Conservation (phyloP, 441 rosid species). For the Syzygium malaccense region DNA sequence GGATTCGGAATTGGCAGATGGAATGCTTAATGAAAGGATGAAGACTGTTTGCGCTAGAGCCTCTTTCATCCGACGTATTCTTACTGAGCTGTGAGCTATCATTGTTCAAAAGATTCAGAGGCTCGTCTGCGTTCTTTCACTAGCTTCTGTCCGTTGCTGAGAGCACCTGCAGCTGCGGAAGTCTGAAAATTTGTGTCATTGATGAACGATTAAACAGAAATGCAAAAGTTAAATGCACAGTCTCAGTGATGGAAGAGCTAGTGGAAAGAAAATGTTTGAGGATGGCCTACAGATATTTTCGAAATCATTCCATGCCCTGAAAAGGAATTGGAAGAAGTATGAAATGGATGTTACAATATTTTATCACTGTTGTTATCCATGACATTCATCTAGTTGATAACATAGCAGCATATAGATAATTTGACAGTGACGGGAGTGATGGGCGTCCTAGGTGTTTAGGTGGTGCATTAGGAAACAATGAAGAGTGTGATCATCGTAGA, state of each 20-base stretch:
- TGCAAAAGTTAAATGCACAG: background rate
- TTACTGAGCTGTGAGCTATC: background rate
- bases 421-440: background rate
- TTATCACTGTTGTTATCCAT: background rate
- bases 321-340: background rate
- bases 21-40: background rate
- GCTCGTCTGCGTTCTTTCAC: background rate
- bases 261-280: background rate
- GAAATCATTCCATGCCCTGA: background rate
- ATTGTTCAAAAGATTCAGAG: background rate
- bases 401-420: background rate
- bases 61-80: background rate
- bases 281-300: background rate
- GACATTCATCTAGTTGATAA: background rate
- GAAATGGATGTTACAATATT: background rate
- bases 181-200: background rate
- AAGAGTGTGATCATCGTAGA: background rate
- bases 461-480: background rate
- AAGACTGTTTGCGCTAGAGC: background rate
- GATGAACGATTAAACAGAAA: background rate
- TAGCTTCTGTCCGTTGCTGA: background rate
- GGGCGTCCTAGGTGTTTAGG: background rate
- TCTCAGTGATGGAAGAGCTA: background rate
- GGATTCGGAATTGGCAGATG: background rate
- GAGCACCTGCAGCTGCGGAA: background rate